Evolutionary conservation across 2,329 filamentous ascomycete species (phyloP).

Genomic region (Coleophoma cylindrospora): DNA sequence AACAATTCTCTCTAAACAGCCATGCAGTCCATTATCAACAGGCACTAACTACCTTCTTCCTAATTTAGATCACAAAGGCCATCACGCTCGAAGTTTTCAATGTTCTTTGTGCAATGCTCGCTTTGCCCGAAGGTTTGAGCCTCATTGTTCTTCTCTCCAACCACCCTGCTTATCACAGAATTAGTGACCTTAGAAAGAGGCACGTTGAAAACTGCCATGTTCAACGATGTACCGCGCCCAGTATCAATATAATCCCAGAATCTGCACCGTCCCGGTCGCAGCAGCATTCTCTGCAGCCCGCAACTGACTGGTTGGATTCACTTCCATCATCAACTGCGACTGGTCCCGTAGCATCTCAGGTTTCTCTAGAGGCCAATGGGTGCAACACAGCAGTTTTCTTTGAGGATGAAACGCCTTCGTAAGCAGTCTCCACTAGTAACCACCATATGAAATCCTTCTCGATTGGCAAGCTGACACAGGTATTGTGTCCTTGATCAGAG

Average conservation of each 20-base stretch:
- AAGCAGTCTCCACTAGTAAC: too few relatives aligned
- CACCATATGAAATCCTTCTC: too few relatives aligned
- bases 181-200: constrained; percentile 5
- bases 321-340: too few relatives aligned
- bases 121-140: constrained; percentile 3
- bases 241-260: not conserved
- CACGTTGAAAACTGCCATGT: constrained; percentile 6
- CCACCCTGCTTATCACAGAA: not conserved
- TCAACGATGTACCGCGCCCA: not conserved
- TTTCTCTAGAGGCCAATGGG: too few relatives aligned
- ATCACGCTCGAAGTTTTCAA: constrained; percentile 2
- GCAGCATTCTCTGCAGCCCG: not conserved
- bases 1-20: not conserved
- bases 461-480: not conserved
- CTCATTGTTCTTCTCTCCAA: not conserved
- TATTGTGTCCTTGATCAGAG: not conserved
- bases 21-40: not conserved
- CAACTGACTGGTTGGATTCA: constrained; percentile 2
- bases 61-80: constrained; percentile 3
- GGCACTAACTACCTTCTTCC: not conserved
- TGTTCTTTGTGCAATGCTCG: constrained; percentile 4
- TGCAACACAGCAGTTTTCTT: too few relatives aligned
- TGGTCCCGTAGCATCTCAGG: too few relatives aligned
- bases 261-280: not conserved
- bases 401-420: too few relatives aligned